Evolutionary conservation across 139 green algal genomes (phyloP), one percentile per base, ranked within the genome.

Genomic region (Ettlia oleoabundans): DNA sequence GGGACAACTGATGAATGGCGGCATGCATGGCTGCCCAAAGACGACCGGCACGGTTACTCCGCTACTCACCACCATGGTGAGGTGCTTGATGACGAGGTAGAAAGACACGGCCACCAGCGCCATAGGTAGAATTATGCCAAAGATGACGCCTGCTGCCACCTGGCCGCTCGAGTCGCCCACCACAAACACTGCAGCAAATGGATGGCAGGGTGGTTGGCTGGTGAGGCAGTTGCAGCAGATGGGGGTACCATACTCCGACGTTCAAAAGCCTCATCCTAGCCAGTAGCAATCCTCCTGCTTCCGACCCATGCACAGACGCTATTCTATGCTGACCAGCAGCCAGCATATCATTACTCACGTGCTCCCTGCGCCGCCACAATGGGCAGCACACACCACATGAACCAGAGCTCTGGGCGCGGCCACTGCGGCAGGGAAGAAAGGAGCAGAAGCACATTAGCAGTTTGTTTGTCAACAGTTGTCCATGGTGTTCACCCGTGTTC

Each of bases 331-430:
- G 55, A 65, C 18, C 21, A 65, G 55, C 18, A 32, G 55, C 18
- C 30, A 9, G 47, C 47, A 58, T 10, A 10, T 10, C 47, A 58
- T 58, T n/a, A 28, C 55, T n/a, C 55, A 65, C 55, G 18, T 65
- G 55, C 55, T 28, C 55, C 55, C 55, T 65, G 55, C 18, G 72
- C 72, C 3, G 72, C 72, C 32, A 79, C 8, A 51, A 79, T 79
- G 72, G 72, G 72, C 51, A 79, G 72, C 3, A 79, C 19, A 42
- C 72, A 79, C 52, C 72, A 79, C 52, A 79, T 43, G 51, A 68
- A 33, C 72, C 72, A 79, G 4, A 79, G 72, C 72, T 79, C 72
- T 9, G 51, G 72, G 24, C 72, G 72, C 1, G 72, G 72, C 72
- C 72, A 79, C 72, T 79, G 71, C 47, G 4, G 67, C 24, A 58